A percentile compares a stretch with the other conserved stretches of the same genome.
These are phyloP conservation scores for Pulveroboletus sp. DNA, from an alignment of 768 basidiomycete genomes.

Conservation along the genomic window DNA sequence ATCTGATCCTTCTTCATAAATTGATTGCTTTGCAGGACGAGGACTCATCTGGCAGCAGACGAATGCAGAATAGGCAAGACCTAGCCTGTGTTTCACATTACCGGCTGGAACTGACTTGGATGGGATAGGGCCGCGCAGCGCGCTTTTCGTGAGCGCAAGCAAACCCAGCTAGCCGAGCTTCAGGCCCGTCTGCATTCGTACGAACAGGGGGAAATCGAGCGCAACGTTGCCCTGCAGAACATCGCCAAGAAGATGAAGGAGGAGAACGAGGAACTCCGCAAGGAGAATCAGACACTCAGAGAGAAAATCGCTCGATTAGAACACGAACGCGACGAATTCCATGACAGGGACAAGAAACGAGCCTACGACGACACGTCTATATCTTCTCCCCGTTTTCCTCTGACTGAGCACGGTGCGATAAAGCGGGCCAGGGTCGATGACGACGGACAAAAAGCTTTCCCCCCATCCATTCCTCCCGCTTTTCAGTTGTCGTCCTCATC, in stretches of 20 bases:
- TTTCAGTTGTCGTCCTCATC: slow-evolving; percentile 43
- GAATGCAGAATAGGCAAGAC: slow-evolving; percentile 71
- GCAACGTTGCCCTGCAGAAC: slow-evolving; percentile 79
- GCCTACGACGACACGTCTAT: slow-evolving; percentile 50
- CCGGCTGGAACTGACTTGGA: slow-evolving; percentile 6
- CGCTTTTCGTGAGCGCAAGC: slow-evolving; percentile 87
- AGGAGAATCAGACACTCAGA: slow-evolving; percentile 63
- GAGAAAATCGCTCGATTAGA: slow-evolving; percentile 46
- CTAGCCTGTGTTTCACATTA: not conserved
- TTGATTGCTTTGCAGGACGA: slow-evolving; percentile 27
- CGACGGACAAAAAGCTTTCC: slow-evolving; percentile 19
- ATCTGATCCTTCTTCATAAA: not conserved
- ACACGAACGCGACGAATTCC: slow-evolving; percentile 29
- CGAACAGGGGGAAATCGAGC: slow-evolving; percentile 88
- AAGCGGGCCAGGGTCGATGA: slow-evolving; percentile 38
- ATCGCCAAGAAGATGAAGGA: slow-evolving; percentile 84
- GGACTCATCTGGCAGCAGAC: slow-evolving; percentile 57
- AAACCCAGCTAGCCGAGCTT: slow-evolving; percentile 82
- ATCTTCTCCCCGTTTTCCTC: slow-evolving; percentile 25
- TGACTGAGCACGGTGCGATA: slow-evolving; percentile 22
- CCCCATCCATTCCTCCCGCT: slow-evolving; percentile 19
- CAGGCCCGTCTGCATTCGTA: slow-evolving; percentile 83
- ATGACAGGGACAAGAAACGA: slow-evolving; percentile 53
- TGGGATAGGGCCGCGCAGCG: slow-evolving; percentile 77
- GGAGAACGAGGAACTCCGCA: slow-evolving; percentile 73